Percentiles rank a stretch among this genome's conserved stretches.
Evolutionary conservation across 345 rosid species (phyloP).

Genomic region (Cardamine chenopodiifolia): DNA sequence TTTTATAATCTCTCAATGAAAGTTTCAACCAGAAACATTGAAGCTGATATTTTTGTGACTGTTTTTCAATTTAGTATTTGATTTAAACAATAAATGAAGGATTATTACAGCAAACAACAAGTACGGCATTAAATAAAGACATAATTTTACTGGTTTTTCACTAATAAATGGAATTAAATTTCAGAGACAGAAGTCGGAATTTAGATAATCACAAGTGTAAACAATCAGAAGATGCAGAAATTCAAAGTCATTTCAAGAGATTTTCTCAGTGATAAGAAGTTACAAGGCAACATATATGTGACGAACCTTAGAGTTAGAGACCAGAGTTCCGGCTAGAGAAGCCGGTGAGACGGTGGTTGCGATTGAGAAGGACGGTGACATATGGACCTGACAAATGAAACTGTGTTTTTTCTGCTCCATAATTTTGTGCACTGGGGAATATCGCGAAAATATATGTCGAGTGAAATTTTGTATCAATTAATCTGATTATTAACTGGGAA

Average conservation of each 20-base stretch:
- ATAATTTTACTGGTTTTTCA: neutral
- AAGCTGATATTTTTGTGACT: neutral
- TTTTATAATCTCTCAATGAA: neutral
- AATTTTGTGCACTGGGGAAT: neutral
- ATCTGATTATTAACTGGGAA: neutral
- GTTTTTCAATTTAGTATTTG: neutral
- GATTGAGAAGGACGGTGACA: constrained; percentile 40
- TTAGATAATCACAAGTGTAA: neutral
- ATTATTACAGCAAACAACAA: neutral
- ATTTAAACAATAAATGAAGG: neutral
- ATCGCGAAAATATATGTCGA: constrained; percentile 6
- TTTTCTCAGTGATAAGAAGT: neutral
- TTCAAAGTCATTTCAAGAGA: neutral
- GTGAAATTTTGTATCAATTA: neutral
- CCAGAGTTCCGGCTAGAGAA: constrained; percentile 22
- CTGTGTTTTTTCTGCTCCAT: neutral
- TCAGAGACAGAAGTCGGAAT: neutral
- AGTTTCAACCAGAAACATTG: neutral
- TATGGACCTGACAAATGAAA: constrained; percentile 23
- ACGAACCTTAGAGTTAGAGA: constrained; percentile 20
- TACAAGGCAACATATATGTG: neutral
- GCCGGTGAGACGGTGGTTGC: constrained; percentile 38
- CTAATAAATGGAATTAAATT: neutral
- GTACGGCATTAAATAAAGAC: neutral
- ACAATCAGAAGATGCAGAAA: neutral